phyloP scores from a whole-genome alignment of 805 yeast species.

The Yamadazyma phyllophila region DNA sequence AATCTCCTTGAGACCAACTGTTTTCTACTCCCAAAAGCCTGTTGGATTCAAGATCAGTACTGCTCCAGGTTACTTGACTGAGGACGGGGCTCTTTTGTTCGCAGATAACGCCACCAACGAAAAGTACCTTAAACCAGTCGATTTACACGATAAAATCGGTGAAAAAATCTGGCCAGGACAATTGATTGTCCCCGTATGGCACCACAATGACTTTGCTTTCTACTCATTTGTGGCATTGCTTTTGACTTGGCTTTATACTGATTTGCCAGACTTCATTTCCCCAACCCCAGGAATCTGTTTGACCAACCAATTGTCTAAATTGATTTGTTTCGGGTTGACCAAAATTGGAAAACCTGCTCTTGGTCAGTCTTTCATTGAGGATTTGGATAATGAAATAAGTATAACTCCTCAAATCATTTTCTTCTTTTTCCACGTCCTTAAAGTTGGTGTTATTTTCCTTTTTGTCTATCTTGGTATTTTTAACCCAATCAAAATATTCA shows the following conservation, averaged over 20 bases:
- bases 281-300: slow-evolving; percentile 92
- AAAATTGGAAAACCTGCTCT: slow-evolving; percentile 39
- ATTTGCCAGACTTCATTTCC: slow-evolving; percentile 81
- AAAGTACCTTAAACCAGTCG: slow-evolving; percentile 44
- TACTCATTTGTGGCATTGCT: slow-evolving; percentile 41
- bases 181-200: slow-evolving; percentile 75
- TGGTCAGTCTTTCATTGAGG: slow-evolving; percentile 49
- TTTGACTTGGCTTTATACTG: slow-evolving; percentile 82
- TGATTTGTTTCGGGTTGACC: slow-evolving; percentile 20
- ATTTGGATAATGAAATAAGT: slow-evolving; percentile 40
- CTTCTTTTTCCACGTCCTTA: slow-evolving; percentile 69
- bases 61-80: slow-evolving; percentile 79
- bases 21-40: slow-evolving; percentile 68
- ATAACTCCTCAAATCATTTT: slow-evolving; percentile 59
- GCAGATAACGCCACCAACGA: slow-evolving; percentile 50
- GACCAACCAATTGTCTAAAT: slow-evolving; percentile 52
- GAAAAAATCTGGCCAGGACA: slow-evolving; percentile 88
- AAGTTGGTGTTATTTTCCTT: slow-evolving; percentile 53
- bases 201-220: slow-evolving; percentile 42
- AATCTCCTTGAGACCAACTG: slow-evolving; percentile 73
- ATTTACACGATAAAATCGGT: slow-evolving; percentile 47
- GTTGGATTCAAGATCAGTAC: slow-evolving; percentile 58
- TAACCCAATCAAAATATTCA: slow-evolving; percentile 58
- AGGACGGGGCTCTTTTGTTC: slow-evolving; percentile 77
- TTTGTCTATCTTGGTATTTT: slow-evolving; percentile 66